Evolutionary conservation across 2,329 filamentous ascomycete genomes (phyloP), one percentile per base, ranked within the genome.

Genomic region (Stenocarpella maydis): DNA sequence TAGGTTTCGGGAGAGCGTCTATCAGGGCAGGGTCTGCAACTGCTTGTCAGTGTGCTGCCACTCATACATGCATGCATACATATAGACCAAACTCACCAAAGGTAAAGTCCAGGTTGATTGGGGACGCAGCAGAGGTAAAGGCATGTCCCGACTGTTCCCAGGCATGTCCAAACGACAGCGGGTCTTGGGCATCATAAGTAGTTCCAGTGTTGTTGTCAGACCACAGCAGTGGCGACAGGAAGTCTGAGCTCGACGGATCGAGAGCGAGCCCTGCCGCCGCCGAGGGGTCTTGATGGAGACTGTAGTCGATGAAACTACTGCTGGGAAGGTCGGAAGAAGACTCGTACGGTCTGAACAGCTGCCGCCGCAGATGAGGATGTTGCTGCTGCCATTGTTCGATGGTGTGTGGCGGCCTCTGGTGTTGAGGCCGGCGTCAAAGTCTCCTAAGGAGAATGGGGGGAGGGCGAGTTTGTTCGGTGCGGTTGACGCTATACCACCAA

Each of bases 321-420:
- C 69, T 74, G 73, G 64, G 72, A 50, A 26, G 69, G 74, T 60
- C 70, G 71, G 72, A 60, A 74, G 73, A 73, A 73, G 69, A 67
- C 34, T 65, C 50, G 21, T 60, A 67, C 55, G 69, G 67, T 31
- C 72, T 72, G 60, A 31, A 74, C 73, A 55, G 65, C 31, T 71
- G 71, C 71, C 63, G 72, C 68, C 37, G 71, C 71, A 72, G 67
- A 71, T 66, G 75, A 65, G 47, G 66, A 64, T 69, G 69, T 69
- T 72, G 74, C 70, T 55, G 72, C 72, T 66, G 19, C 75, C 76
- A 77, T 78, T 75, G 73, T 76, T 76, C 75, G 75, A 77, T 71
- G 68, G 69, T 76, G 71, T 41, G 17, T 15, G 72, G 28, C 72
- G 75, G 77, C 75, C 77, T 75, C 77, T 71, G 54, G 58, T 50